These are phyloP conservation scores for Inonotus obliquus DNA, from an alignment of 1,284 basidiomycete species.

Conservation along the genomic window DNA sequence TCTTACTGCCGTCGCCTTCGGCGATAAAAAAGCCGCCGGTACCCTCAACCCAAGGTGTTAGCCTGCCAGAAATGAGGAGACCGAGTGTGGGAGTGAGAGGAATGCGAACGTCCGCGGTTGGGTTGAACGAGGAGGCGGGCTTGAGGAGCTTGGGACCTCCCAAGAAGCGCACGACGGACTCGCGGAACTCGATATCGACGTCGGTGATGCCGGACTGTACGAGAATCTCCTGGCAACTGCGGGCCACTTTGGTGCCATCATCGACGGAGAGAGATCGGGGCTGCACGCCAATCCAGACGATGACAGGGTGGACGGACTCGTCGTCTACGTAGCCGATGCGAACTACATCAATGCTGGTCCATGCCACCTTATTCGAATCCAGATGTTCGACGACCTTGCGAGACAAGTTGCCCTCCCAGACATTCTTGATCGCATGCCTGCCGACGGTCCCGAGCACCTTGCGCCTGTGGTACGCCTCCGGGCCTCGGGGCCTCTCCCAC, in stretches of 20 bases:
- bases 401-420: constrained; percentile 27
- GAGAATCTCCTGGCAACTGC: constrained; percentile 25
- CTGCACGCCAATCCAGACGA: constrained; percentile 28
- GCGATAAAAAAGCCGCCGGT: constrained; percentile 32
- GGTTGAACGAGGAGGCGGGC: neutral
- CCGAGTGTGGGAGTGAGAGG: constrained; percentile 27
- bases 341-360: constrained; percentile 11
- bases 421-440: constrained; percentile 21
- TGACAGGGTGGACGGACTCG: constrained; percentile 9
- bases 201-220: constrained; percentile 22
- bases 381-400: constrained; percentile 18
- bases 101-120: constrained; percentile 16
- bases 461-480: constrained; percentile 26
- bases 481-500: constrained; percentile 27
- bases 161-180: neutral
- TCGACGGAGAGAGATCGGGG: constrained; percentile 27
- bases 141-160: neutral
- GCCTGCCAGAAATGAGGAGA: constrained; percentile 23
- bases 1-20: constrained; percentile 22
- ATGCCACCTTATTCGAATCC: constrained; percentile 12
- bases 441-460: constrained; percentile 25
- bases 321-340: constrained; percentile 14
- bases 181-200: constrained; percentile 11
- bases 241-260: constrained; percentile 25
- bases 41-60: constrained; percentile 21